These are phyloP conservation scores for Raffaelea albimanens DNA, from an alignment of 2,329 filamentous ascomycete species.

Conservation along the genomic window DNA sequence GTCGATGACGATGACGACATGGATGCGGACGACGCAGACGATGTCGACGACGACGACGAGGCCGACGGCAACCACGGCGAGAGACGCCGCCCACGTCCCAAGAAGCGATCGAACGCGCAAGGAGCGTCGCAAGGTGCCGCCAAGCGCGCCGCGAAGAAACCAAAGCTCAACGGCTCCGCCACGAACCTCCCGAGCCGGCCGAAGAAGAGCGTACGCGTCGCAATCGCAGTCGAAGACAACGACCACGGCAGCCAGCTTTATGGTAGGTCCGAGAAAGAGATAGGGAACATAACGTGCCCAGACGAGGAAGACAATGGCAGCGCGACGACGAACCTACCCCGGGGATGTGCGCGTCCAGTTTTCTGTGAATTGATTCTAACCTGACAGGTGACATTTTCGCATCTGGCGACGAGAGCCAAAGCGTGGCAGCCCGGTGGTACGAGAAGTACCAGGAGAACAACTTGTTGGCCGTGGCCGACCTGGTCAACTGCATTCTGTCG, in stretches of 20 bases:
- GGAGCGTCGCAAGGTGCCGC: slow-evolving; percentile 33
- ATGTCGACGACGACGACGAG: slow-evolving; percentile 21
- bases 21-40: slow-evolving; percentile 29
- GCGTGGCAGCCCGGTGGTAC: slow-evolving; percentile 52
- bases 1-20: slow-evolving; percentile 25
- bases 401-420: slow-evolving; percentile 45
- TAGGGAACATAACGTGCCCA: too few relatives aligned
- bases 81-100: slow-evolving; percentile 23
- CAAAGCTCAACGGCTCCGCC: slow-evolving; percentile 49
- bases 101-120: slow-evolving; percentile 6
- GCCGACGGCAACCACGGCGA: slow-evolving; percentile 15
- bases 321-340: too few relatives aligned
- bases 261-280: slow-evolving; percentile 27
- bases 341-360: too few relatives aligned
- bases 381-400: slow-evolving; percentile 51
- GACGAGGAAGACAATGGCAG: too few relatives aligned
- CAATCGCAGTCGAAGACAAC: slow-evolving; percentile 34
- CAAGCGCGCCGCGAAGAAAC: slow-evolving; percentile 54
- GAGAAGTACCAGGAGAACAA: slow-evolving; percentile 46
- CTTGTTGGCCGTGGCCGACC: slow-evolving; percentile 45
- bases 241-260: slow-evolving; percentile 46
- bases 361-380: too few relatives aligned
- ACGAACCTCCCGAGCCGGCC: slow-evolving; percentile 40
- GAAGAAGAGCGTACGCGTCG: slow-evolving; percentile 46
- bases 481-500: slow-evolving; percentile 58